Conservation (phyloP, 148 eudicot genomes). For the Rhododendron ovatum region DNA sequence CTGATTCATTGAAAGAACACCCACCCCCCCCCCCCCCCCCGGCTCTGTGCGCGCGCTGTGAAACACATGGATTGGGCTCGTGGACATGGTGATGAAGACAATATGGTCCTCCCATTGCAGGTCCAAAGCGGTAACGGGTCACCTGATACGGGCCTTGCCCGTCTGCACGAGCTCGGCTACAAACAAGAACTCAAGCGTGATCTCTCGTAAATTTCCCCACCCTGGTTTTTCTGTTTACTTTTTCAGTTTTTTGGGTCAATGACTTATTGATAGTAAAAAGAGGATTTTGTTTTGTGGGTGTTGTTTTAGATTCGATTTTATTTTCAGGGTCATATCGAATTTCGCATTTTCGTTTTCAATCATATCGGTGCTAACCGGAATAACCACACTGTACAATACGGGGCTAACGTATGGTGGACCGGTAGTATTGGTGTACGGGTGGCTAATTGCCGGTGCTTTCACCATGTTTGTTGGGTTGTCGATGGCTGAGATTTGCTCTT, state of each 20-base stretch:
- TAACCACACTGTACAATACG: constrained; percentile 63
- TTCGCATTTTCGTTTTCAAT: constrained; percentile 84
- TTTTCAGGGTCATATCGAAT: constrained; percentile 65
- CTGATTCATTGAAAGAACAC: neutral
- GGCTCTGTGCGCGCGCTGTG: too few relatives aligned
- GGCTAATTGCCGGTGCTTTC: constrained; percentile 70
- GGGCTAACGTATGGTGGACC: constrained; percentile 78
- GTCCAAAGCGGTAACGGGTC: constrained; percentile 11
- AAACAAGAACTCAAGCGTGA: constrained; percentile 93
- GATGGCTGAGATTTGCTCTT: constrained; percentile 92
- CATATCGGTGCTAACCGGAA: constrained; percentile 79
- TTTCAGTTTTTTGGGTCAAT: neutral
- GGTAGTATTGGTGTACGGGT: constrained; percentile 63
- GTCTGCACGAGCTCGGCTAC: constrained; percentile 70
- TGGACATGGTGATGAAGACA: constrained; percentile 3
- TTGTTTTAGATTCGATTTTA: constrained; percentile 12
- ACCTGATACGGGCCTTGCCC: constrained; percentile 52
- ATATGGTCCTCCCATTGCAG: constrained; percentile 24
- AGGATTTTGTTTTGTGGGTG: neutral
- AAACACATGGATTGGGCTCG: constrained; percentile 23
- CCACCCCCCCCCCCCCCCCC: too few relatives aligned
- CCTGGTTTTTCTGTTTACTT: neutral
- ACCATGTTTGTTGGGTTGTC: constrained; percentile 82
- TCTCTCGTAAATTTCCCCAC: constrained; percentile 50
- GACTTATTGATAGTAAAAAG: neutral